A percentile compares a stretch with the other conserved stretches of the same genome.
These are phyloP conservation scores for Coleophoma crateriformis DNA, from an alignment of 2,329 filamentous ascomycete species.

Conservation along the genomic window DNA sequence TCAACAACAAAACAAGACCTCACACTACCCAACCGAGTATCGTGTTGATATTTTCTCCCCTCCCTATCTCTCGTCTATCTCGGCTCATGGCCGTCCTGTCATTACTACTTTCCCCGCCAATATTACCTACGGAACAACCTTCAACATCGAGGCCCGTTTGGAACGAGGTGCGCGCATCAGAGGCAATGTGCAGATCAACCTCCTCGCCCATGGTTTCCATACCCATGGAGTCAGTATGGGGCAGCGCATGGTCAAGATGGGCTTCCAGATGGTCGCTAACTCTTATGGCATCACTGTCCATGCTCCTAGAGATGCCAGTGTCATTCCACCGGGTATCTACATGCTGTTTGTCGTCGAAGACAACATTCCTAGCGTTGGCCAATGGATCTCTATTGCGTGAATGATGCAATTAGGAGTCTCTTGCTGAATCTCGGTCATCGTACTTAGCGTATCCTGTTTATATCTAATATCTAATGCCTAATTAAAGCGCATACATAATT, in stretches of 20 bases:
- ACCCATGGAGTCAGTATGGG: slow-evolving; percentile 1
- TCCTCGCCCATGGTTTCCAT: neutral
- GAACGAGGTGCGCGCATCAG: neutral
- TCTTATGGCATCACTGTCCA: neutral
- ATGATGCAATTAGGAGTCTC: no score
- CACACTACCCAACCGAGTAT: neutral
- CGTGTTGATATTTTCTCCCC: slow-evolving; percentile 1
- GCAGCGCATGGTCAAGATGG: neutral
- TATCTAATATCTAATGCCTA: no score
- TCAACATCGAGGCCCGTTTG: neutral
- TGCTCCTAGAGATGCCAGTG: neutral
- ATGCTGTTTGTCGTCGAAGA: neutral
- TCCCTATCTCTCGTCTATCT: neutral
- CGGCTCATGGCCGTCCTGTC: neutral
- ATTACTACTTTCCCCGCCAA: neutral
- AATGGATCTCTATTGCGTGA: neutral
- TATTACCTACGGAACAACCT: neutral
- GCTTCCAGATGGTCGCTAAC: neutral
- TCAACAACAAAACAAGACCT: neutral
- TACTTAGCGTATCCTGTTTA: no score
- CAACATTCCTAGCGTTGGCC: neutral
- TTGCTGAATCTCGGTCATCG: no score
- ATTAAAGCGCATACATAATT: no score
- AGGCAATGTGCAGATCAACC: neutral
- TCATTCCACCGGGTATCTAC: neutral